Base-by-base conservation (phyloP, 257 asterid genomes). In the Jacaranda copaia region DNA sequence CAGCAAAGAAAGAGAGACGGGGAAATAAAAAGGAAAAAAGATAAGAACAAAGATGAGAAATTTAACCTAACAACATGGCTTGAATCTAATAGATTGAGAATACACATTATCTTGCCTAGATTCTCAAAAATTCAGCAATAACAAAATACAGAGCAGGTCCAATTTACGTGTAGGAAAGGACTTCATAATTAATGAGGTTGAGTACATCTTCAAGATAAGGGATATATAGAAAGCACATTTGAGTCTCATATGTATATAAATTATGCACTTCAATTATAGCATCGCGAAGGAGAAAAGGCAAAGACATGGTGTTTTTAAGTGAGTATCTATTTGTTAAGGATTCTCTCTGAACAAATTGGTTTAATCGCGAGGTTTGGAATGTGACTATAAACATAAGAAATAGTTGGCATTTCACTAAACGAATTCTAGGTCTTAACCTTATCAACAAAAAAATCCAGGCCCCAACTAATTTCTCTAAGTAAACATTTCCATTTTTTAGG, bases 381-480 rank as follows among this genome's bases (percentile, higher is more conserved):
- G 63, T 36, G 70, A 77, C 75, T 32, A 40, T 15, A 51, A 25
- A 55, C 61, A 70, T 52, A 51, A 35, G 63, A 70, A 36, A 13
- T 35, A 35, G 36, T 35, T 32, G 62, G 20, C 61, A 51, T 53
- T 69, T 52, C 35, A 49, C 61, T 1, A 25, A 25, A 25, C 32
- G 1, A 25, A 25, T 25, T 25, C 32, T 25, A 25, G 32, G 32
- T 25, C 32, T 25, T 2, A 25, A 25, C 32, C 32, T 25, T 25
- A 25, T 25, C 32, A 25, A 25, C 32, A 25, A 25, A 69, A 45
- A 9, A 11, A 45, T 45, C 19, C 3, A 43, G 11, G 56, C 15
- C 69, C 14, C 19, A 15, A 38, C 19, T 15, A 15, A n/a, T 42
- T 63, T 61, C 19, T 15, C 2, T 0, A 13, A 38, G 69, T 39